Conservation (phyloP, 2,329 filamentous ascomycete species). For the Fusarium proliferatum region DNA sequence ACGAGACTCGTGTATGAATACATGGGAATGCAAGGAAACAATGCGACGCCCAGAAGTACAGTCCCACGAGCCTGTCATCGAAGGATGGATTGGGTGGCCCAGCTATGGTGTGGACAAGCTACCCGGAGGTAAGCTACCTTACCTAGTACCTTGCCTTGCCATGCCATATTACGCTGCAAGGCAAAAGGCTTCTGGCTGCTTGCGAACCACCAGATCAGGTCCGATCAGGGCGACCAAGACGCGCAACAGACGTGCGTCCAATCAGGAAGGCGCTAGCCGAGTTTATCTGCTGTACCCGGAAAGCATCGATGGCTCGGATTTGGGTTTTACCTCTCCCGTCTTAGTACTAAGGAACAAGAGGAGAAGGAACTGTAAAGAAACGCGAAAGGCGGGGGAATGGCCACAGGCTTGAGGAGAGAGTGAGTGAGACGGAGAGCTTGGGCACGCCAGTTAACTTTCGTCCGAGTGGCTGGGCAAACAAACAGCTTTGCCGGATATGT, state of each 20-base stretch:
- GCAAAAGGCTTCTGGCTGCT: constrained; percentile 17
- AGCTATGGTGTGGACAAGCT: constrained; percentile 35
- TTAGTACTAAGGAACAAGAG: constrained; percentile 1
- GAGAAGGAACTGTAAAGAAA: neutral
- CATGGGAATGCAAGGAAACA: constrained; percentile 34
- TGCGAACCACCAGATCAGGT: constrained; percentile 30
- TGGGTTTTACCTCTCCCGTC: constrained; percentile 30
- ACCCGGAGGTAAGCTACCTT: constrained; percentile 28
- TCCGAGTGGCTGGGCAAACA: constrained; percentile 33
- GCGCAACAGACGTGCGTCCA: constrained; percentile 30
- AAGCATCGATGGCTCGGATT: constrained; percentile 22
- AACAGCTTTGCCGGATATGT: constrained; percentile 20
- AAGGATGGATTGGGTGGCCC: constrained; percentile 32
- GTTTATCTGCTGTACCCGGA: constrained; percentile 7
- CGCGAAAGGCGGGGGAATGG: constrained; percentile 5
- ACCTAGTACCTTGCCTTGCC: neutral
- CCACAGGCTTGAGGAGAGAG: neutral
- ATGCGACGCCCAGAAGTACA: constrained; percentile 26
- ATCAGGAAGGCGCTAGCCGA: constrained; percentile 14
- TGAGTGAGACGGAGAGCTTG: neutral
- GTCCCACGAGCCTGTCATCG: constrained; percentile 36
- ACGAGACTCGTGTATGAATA: constrained; percentile 33
- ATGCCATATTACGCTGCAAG: constrained; percentile 1
- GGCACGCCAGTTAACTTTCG: neutral
- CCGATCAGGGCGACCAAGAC: constrained; percentile 30